A percentile compares a stretch with the other conserved stretches of the same genome.
phyloP scores from a whole-genome alignment of 176 grass and related monocot species.

The Olyra latifolia region DNA sequence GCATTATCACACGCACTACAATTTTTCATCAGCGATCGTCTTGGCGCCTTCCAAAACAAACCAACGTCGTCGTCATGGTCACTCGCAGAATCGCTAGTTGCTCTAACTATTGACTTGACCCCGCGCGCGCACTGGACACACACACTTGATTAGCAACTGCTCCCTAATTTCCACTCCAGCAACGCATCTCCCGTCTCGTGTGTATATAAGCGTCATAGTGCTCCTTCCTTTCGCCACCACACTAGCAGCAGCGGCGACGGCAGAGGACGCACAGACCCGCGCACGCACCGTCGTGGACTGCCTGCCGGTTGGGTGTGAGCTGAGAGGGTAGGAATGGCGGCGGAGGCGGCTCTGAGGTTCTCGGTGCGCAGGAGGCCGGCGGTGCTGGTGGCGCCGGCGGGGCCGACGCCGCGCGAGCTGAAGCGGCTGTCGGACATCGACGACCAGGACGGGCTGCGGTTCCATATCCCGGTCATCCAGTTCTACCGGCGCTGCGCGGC shows the following conservation, averaged over 20 bases:
- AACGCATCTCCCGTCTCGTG: neutral
- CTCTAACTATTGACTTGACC: neutral
- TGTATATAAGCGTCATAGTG: constrained; percentile 11
- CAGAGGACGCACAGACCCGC: neutral
- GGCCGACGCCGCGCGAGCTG: constrained; percentile 55
- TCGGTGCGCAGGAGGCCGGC: constrained; percentile 42
- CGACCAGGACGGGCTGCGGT: constrained; percentile 82
- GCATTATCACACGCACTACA: too few relatives aligned
- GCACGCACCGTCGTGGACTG: too few relatives aligned
- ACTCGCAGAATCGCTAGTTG: too few relatives aligned
- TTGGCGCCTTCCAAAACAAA: neutral
- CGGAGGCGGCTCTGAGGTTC: constrained; percentile 44
- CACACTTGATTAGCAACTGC: constrained; percentile 25
- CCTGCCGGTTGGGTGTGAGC: neutral
- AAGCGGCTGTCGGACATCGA: constrained; percentile 89
- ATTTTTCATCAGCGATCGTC: neutral
- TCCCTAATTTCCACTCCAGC: constrained; percentile 19
- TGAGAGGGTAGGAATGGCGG: neutral
- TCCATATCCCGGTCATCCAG: constrained; percentile 84
- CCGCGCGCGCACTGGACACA: too few relatives aligned
- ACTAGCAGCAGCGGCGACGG: neutral
- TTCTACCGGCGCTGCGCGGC: constrained; percentile 55
- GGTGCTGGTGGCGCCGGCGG: constrained; percentile 61
- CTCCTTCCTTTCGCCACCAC: neutral
- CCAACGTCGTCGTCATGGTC: neutral